Base-by-base conservation (phyloP, 495 filamentous ascomycete species). In the Lasiosphaeria miniovina region DNA sequence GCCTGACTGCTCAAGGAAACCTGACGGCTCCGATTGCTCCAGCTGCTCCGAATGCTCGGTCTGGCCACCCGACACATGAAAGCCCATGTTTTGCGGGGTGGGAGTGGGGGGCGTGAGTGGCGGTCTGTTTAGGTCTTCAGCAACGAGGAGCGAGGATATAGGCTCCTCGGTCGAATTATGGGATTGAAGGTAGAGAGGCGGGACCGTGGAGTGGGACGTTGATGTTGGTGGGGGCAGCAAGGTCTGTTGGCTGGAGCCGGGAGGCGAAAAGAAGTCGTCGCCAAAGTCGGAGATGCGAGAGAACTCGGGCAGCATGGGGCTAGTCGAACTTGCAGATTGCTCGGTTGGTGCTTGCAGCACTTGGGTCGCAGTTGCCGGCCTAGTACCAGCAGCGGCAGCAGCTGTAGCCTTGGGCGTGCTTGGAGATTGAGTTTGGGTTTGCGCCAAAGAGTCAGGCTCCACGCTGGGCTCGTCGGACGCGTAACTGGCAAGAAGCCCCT, bases 261-360 rank as follows among this genome's bases (percentile, higher is more conserved):
- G 72, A 50, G 14, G 43, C 0, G 75, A 71, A 51, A 79, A 80
- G 1, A 81, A 65, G 57, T 78, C 77, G 12, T 74, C 71, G 10
- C 82, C 85, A 68, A 90, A 90, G 0, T 78, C 81, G 49, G 88
- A 90, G 59, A 90, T 71, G 46, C 86, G 82, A 54, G 80, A 78
- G 14, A 89, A 59, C 67, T 89, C 83, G 1, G 88, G 89, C 15
- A 92, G 74, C 52, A 82, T 77, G 1, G 78, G 84, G 54, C 76
- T 80, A 12, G 71, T 74, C 1, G 80, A 82, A 36, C 36, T 50
- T 88, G 86, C 24, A 80, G 83, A 5, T 87, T 86, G 12, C 86
- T 54, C 12, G n/a, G 33, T 14, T 7, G 35, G 4, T 12, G 51
- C 6, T 11, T 58, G 24, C 51, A 36, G 34, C 45, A 49, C 17